Evolutionary conservation across 257 asterid genomes (phyloP).

Genomic region (Solanum gracilifrons): DNA sequence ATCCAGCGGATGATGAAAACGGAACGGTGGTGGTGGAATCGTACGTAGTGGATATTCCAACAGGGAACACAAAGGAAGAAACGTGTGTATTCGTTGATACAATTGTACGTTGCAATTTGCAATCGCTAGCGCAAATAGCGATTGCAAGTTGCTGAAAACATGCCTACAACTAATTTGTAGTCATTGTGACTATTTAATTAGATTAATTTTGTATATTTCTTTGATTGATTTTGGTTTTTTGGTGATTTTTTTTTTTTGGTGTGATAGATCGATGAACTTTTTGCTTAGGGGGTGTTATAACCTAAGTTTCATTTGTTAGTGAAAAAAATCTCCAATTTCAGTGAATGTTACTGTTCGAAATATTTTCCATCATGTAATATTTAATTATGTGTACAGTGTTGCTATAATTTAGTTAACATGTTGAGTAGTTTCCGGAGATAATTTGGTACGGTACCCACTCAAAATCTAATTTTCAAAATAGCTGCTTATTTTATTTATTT

Average conservation of each 20-base stretch:
- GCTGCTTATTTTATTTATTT: too few relatives aligned
- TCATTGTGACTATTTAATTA: not conserved
- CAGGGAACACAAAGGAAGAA: conserved; percentile 64
- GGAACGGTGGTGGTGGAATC: conserved; percentile 72
- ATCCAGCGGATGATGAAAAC: conserved; percentile 12
- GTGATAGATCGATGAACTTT: not conserved
- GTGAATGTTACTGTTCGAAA: not conserved
- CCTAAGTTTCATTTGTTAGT: not conserved
- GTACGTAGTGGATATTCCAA: conserved; percentile 76
- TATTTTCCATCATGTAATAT: not conserved
- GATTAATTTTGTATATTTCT: not conserved
- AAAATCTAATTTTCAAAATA: not conserved
- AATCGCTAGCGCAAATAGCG: conserved; percentile 55
- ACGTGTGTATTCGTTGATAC: conserved; percentile 70
- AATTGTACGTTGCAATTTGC: conserved; percentile 66
- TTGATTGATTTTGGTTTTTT: not conserved
- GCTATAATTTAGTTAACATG: not conserved
- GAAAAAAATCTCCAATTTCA: not conserved
- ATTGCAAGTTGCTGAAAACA: conserved; percentile 29
- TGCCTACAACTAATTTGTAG: not conserved
- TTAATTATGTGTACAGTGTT: not conserved
- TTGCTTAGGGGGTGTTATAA: not conserved
- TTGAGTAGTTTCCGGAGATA: not conserved
- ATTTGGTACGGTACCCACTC: not conserved
- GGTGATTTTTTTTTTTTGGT: not conserved